phyloP scores from a whole-genome alignment of 2,329 filamentous ascomycete species.

The Penicillium sclerotigenum region DNA sequence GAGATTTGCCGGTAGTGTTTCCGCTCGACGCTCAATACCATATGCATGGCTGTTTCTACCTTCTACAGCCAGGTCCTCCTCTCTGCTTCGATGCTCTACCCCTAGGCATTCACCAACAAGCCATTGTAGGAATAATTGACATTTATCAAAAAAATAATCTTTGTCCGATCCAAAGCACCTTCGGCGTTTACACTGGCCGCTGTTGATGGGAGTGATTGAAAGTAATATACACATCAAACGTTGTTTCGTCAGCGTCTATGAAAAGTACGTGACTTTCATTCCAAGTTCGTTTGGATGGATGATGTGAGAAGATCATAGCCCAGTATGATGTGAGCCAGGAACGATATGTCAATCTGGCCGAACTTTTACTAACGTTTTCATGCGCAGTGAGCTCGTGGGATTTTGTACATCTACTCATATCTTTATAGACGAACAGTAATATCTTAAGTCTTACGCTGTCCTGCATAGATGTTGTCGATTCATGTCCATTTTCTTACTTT shows the following conservation, averaged over 20 bases:
- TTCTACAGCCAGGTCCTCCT: constrained; percentile 36
- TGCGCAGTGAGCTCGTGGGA: constrained; percentile 8
- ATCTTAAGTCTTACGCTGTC: background rate
- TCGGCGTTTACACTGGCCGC: constrained; percentile 34
- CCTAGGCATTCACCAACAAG: constrained; percentile 26
- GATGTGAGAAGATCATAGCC: constrained; percentile 30
- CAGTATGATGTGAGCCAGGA: constrained; percentile 27
- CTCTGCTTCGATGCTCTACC: constrained; percentile 24
- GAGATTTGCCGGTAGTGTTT: constrained; percentile 29
- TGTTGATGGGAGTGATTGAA: constrained; percentile 35
- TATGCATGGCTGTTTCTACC: constrained; percentile 34
- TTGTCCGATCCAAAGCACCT: constrained; percentile 30
- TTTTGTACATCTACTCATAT: constrained; percentile 16
- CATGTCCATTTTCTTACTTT: constrained; percentile 29
- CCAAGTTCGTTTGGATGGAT: constrained; percentile 31
- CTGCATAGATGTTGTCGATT: background rate
- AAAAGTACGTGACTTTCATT: constrained; percentile 29
- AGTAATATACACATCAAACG: constrained; percentile 29
- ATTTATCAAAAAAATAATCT: constrained; percentile 35
- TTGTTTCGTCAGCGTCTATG: constrained; percentile 34
- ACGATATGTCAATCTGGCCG: constrained; percentile 26
- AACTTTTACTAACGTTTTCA: constrained; percentile 24
- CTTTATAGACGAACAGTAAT: constrained; percentile 14
- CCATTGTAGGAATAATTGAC: constrained; percentile 30
- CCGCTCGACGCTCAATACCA: constrained; percentile 34